phyloP scores from a whole-genome alignment of 345 rosid species.

The Hirschfeldia incana region DNA sequence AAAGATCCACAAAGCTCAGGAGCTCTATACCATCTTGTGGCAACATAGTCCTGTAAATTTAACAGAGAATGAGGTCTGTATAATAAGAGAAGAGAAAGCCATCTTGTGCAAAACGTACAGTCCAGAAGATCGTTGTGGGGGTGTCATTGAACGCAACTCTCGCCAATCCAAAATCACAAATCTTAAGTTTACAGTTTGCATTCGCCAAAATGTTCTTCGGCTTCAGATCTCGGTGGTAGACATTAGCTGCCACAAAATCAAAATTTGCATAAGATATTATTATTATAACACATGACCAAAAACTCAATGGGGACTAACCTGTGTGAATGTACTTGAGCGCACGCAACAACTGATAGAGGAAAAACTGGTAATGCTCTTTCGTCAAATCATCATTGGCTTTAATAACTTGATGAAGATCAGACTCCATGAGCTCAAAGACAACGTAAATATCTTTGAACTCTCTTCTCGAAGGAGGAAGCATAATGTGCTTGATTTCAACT shows the following conservation, averaged over 20 bases:
- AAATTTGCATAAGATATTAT: conserved; percentile 6
- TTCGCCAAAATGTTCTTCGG: conserved; percentile 97
- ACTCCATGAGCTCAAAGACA: conserved; percentile 97
- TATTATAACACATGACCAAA: background rate
- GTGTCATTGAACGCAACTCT: background rate
- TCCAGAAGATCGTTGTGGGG: background rate
- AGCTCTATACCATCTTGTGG: background rate
- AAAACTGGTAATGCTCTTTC: conserved; percentile 91
- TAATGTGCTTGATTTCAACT: conserved; percentile 92
- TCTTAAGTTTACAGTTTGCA: conserved; percentile 95
- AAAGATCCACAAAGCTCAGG: conserved; percentile 97
- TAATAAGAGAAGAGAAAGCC: conserved; percentile 9
- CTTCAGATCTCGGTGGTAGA: conserved; percentile 89
- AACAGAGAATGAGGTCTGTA: no score
- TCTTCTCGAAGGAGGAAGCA: conserved; percentile 92
- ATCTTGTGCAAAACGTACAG: background rate
- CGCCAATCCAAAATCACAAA: conserved; percentile 84
- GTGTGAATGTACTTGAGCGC: conserved; percentile 93
- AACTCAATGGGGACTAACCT: conserved; percentile 34
- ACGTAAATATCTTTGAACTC: conserved; percentile 95
- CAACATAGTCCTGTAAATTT: background rate
- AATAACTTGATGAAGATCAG: conserved; percentile 94
- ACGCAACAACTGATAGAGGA: conserved; percentile 88
- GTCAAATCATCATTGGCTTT: conserved; percentile 98
- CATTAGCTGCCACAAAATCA: conserved; percentile 67